These are phyloP conservation scores for Neurospora sp. DNA, from an alignment of 495 filamentous ascomycete species.

Conservation along the genomic window DNA sequence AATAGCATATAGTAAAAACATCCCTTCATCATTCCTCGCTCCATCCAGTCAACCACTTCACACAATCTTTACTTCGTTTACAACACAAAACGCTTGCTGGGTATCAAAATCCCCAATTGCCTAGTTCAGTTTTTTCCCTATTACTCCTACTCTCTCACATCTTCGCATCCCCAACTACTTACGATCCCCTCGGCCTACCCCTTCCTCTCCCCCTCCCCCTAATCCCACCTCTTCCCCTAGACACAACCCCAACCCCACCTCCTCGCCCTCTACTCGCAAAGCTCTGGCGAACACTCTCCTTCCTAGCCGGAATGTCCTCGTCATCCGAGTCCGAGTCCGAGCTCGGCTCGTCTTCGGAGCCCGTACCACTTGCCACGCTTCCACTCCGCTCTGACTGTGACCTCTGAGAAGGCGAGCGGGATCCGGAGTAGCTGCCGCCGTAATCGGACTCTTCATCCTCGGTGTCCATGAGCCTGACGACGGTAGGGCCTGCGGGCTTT, in stretches of 20 bases:
- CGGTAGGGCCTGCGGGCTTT: conserved; percentile 14
- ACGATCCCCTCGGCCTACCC: background rate
- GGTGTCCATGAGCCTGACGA: conserved; percentile 18
- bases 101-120: background rate
- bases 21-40: background rate
- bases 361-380: background rate
- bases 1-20: background rate
- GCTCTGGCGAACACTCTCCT: background rate
- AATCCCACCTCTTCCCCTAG: conserved; percentile 1
- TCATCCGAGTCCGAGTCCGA: conserved; percentile 18
- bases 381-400: background rate
- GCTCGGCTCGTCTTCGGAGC: background rate
- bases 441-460: conserved; percentile 11
- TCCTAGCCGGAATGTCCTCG: conserved; percentile 22
- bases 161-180: background rate
- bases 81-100: background rate
- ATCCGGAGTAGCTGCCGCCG: background rate
- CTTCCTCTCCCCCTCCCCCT: conserved; percentile 9
- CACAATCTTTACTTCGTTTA: background rate
- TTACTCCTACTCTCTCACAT: background rate
- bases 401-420: background rate
- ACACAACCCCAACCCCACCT: background rate
- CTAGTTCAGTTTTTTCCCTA: background rate
- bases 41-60: background rate
- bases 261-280: background rate